These are phyloP conservation scores for Codiaeum variegatum DNA, from an alignment of 441 rosid species.

Conservation along the genomic window DNA sequence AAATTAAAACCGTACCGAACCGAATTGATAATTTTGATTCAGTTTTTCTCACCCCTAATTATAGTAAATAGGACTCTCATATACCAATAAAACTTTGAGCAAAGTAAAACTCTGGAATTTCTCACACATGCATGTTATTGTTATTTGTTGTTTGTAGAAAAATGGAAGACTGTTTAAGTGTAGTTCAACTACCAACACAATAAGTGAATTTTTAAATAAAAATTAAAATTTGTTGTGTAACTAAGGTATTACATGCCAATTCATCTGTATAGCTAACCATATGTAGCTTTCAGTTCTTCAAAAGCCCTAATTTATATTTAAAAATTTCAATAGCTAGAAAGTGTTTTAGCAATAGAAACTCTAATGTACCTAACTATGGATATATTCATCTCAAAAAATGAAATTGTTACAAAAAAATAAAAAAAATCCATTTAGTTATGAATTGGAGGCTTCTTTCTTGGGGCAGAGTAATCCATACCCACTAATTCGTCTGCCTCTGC, in stretches of 20 bases:
- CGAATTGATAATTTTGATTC: too few species aligned
- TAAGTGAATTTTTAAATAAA: too few species aligned
- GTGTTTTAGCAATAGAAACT: background rate
- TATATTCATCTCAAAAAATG: background rate
- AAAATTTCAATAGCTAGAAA: background rate
- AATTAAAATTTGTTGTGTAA: slow-evolving; percentile 6
- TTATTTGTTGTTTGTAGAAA: background rate
- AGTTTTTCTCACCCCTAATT: too few species aligned
- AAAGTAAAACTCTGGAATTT: too few species aligned
- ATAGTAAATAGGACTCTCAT: too few species aligned
- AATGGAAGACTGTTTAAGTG: background rate
- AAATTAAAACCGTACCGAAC: too few species aligned
- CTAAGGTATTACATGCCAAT: slow-evolving; percentile 14
- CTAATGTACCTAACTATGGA: background rate
- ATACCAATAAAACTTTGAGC: too few species aligned
- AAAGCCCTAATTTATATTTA: slow-evolving; percentile 8
- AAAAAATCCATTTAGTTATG: slow-evolving; percentile 39
- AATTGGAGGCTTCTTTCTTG: slow-evolving; percentile 61
- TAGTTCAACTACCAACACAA: background rate
- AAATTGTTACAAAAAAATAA: background rate
- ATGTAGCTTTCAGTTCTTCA: background rate
- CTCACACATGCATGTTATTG: too few species aligned
- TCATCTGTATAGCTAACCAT: background rate
- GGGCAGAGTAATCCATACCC: slow-evolving; percentile 54
- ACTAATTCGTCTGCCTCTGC: slow-evolving; percentile 33